These are phyloP conservation scores for Canariomyces notabilis DNA, from an alignment of 2,329 filamentous ascomycete genomes.

Conservation along the genomic window DNA sequence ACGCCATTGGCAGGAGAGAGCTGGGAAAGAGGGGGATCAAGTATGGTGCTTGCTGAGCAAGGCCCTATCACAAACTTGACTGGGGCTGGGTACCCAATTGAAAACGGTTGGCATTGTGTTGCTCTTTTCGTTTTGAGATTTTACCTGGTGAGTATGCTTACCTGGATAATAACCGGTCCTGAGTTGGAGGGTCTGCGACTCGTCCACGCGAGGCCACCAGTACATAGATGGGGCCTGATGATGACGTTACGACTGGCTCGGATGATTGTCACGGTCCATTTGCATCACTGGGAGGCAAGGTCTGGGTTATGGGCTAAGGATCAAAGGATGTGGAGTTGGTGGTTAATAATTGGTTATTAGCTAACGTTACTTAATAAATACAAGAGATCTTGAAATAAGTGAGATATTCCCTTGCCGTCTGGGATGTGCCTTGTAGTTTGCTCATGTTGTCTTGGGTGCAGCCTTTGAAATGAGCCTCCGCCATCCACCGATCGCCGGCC, in stretches of 20 bases:
- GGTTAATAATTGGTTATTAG: neutral
- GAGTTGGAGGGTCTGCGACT: neutral
- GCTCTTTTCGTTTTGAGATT: no score
- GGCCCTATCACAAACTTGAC: no score
- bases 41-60: constrained; percentile 42
- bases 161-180: neutral
- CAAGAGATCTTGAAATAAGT: neutral
- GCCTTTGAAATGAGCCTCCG: no score
- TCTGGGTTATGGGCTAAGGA: neutral
- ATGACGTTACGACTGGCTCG: constrained; percentile 20
- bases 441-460: neutral
- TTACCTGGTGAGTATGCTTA: neutral
- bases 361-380: constrained; percentile 3
- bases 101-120: no score
- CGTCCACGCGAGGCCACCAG: neutral
- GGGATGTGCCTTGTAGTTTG: neutral
- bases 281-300: constrained; percentile 1
- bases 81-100: no score
- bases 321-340: neutral
- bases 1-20: constrained; percentile 67
- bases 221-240: constrained; percentile 13
- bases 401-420: neutral
- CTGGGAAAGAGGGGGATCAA: constrained; percentile 60
- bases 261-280: constrained; percentile 12
- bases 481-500: no score